These are phyloP conservation scores for Kwoniella shandongensis DNA, from an alignment of 768 basidiomycete genomes.

Conservation along the genomic window DNA sequence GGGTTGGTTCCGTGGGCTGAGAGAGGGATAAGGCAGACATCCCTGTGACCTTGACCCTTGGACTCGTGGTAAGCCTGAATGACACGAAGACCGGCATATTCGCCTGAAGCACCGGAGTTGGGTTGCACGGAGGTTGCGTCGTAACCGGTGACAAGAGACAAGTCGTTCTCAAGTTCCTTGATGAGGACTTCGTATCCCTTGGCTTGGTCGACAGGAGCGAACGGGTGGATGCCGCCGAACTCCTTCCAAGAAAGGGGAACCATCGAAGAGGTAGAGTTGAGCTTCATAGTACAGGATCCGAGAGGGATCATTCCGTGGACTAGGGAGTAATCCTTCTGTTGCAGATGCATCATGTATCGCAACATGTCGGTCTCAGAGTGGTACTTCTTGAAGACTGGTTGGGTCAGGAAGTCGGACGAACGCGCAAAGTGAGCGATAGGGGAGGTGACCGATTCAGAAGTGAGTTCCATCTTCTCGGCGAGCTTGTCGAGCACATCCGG, in stretches of 20 bases:
- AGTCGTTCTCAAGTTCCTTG: conserved; percentile 83
- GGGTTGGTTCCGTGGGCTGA: conserved; percentile 99
- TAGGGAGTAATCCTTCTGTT: conserved; percentile 90
- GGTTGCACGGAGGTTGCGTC: conserved; percentile 94
- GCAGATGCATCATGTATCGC: conserved; percentile 90
- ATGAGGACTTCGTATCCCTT: conserved; percentile 81
- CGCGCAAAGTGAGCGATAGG: conserved; percentile 57
- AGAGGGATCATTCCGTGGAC: conserved; percentile 95
- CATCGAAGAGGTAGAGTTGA: conserved; percentile 98
- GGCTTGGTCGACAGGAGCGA: conserved; percentile 85
- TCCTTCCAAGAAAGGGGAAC: conserved; percentile 93
- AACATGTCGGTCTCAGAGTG: conserved; percentile 99
- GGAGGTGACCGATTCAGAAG: conserved; percentile 57
- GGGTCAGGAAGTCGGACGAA: conserved; percentile 68
- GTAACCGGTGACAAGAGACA: conserved; percentile 96
- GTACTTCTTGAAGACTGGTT: conserved; percentile 92
- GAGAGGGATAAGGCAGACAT: conserved; percentile 89
- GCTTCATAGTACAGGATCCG: conserved; percentile 96
- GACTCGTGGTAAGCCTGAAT: conserved; percentile 94
- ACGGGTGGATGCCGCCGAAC: conserved; percentile 86
- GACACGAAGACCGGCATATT: conserved; percentile 91
- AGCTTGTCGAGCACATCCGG: conserved; percentile 52
- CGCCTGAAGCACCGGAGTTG: conserved; percentile 96
- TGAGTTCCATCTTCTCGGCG: conserved; percentile 53
- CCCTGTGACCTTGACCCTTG: conserved; percentile 76